Conservation (phyloP, 371 early-diverging fungal genomes). For the Mortierella polycephala region DNA sequence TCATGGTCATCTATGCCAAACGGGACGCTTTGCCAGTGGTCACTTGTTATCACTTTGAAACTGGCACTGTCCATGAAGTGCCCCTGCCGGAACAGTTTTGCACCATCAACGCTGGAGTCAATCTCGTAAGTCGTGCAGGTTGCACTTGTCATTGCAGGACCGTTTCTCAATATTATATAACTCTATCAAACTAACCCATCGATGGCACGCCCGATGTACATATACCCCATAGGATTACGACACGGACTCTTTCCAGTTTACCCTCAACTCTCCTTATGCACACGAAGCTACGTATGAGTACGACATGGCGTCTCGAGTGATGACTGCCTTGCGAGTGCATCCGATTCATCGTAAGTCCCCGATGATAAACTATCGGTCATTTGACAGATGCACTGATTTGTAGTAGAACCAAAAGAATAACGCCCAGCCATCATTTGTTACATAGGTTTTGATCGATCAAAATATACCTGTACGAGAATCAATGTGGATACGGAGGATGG, state of each 20-base stretch:
- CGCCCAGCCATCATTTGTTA: not conserved
- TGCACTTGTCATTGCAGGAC: not conserved
- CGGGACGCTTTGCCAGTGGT: conserved; percentile 71
- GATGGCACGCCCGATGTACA: not conserved
- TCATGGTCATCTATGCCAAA: conserved; percentile 70
- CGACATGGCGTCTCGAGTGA: conserved; percentile 64
- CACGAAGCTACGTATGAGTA: conserved; percentile 78
- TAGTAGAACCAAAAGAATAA: too few relatives aligned
- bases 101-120: conserved; percentile 71
- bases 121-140: conserved; percentile 59
- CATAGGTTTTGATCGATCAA: conserved; percentile 63
- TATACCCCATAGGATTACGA: conserved; percentile 66
- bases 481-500: conserved; percentile 63
- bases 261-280: conserved; percentile 74
- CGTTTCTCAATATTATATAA: too few relatives aligned
- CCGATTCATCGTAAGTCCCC: conserved; percentile 61
- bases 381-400: too few relatives aligned
- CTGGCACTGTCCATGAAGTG: conserved; percentile 60
- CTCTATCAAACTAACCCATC: too few relatives aligned
- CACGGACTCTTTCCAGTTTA: conserved; percentile 74
- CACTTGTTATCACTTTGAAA: conserved; percentile 62
- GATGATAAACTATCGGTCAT: too few relatives aligned
- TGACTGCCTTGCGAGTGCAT: conserved; percentile 62
- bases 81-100: conserved; percentile 71
- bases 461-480: conserved; percentile 64